phyloP scores from a whole-genome alignment of 2,329 filamentous ascomycete genomes.

The Annulohypoxylon truncatum region DNA sequence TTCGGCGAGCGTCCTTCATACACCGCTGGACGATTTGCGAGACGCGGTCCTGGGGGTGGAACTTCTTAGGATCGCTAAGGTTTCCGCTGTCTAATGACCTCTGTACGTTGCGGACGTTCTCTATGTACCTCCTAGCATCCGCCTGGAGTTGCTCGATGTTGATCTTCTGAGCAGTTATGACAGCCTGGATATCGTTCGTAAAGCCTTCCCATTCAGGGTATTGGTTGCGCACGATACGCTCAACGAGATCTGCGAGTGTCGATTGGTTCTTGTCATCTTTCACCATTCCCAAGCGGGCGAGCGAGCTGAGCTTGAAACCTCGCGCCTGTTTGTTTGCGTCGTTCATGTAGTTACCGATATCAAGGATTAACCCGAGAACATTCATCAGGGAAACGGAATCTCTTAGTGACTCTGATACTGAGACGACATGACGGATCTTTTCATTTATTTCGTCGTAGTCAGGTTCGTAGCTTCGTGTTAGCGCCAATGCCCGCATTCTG shows the following conservation, averaged over 20 bases:
- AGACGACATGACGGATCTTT: constrained; percentile 87
- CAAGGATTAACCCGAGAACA: constrained; percentile 92
- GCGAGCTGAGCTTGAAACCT: constrained; percentile 96
- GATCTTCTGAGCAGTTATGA: constrained; percentile 85
- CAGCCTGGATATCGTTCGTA: constrained; percentile 82
- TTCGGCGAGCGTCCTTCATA: constrained; percentile 97
- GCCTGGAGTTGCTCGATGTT: constrained; percentile 91
- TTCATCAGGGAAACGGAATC: constrained; percentile 96
- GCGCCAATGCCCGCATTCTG: constrained; percentile 87
- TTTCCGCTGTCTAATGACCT: constrained; percentile 92
- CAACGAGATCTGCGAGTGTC: constrained; percentile 93
- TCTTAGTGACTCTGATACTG: constrained; percentile 87
- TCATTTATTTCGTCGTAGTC: constrained; percentile 93
- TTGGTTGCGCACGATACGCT: constrained; percentile 94
- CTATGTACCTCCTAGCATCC: constrained; percentile 92
- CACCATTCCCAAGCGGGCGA: constrained; percentile 93
- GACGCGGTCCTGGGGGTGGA: constrained; percentile 96
- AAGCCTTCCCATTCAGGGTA: constrained; percentile 97
- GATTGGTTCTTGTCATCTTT: constrained; percentile 99
- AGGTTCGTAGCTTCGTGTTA: constrained; percentile 84
- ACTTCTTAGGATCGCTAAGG: constrained; percentile 94
- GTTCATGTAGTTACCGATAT: constrained; percentile 99
- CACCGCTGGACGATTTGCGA: constrained; percentile 88
- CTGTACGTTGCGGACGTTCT: constrained; percentile 95
- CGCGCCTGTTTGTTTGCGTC: constrained; percentile 98